phyloP scores from a whole-genome alignment of 192 early-diverging fungal species.

The Backusella circina region DNA sequence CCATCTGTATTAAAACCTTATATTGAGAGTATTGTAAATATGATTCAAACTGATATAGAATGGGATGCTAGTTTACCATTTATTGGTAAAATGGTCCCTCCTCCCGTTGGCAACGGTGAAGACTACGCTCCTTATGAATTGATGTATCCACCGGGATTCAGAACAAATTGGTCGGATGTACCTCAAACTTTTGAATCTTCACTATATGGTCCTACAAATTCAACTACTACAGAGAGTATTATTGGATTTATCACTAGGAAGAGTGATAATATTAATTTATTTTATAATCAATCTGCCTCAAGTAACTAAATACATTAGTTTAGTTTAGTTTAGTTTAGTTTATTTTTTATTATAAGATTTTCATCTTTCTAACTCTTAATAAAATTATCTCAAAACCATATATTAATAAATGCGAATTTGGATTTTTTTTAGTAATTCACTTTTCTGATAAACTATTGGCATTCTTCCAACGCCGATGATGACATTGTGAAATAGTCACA shows the following conservation, averaged over 20 bases:
- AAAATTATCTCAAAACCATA: background rate
- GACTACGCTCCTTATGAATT: background rate
- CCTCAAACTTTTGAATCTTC: conserved; percentile 1
- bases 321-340: background rate
- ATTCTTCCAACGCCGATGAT: too few species aligned
- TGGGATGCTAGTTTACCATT: background rate
- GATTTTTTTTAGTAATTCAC: background rate
- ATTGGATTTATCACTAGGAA: background rate
- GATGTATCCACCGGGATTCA: background rate
- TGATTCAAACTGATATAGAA: conserved; percentile 5
- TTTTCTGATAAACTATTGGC: too few species aligned
- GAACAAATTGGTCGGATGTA: background rate
- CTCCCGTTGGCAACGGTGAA: background rate
- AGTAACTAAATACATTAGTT: background rate
- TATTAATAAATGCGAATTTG: background rate
- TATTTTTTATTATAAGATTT: background rate
- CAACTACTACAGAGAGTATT: background rate
- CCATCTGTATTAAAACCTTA: background rate
- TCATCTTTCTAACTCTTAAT: background rate
- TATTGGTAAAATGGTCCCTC: background rate
- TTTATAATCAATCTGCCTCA: background rate
- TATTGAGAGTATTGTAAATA: conserved; percentile 7
- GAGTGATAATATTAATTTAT: background rate
- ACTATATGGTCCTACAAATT: background rate
- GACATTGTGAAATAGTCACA: too few species aligned